Base-by-base conservation (phyloP, 1,139 yeast genomes). In the Tardiomyces depauwii region DNA sequence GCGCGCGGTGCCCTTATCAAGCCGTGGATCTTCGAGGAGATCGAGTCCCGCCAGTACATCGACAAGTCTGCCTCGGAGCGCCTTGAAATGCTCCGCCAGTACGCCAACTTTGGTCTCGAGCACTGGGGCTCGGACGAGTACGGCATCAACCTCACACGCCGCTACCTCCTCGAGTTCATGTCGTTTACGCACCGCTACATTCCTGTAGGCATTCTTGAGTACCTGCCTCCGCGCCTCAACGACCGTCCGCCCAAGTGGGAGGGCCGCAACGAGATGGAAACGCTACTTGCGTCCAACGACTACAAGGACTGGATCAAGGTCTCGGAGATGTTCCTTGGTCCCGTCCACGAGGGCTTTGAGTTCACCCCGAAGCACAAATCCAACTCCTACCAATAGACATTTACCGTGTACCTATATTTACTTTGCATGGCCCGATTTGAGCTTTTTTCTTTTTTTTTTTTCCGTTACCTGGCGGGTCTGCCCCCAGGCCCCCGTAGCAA, bases 81-180 rank as follows among this genome's bases (percentile, higher is more conserved):
- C 64, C 73, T 91, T 49, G 94, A 81, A 30, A 77, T 82, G 46
- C 66, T 89, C 56, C 71, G 72, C 52, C 74, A 73, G 46, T 91
- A 80, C 61, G 78, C 94, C 13, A 68, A 80, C 48, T 85, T 70
- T 61, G 97, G 98, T 0, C 72, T 91, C 54, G 89, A 88, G 57
- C 98, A 93, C 66, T 93, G 98, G 97, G 98, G 99, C 2, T 76
- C 95, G 0, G 99, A 91, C 60, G 96, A 87, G 57, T 89, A 82
- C 63, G 99, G 98, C 40, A 77, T 91, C 49, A 83, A 86, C 48
- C 78, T 78, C 54, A 82, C 95, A 9, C 79, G 99, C 64, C 73
- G 98, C 57, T 93, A 79, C 65, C 71, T 91, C 74, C 89, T 97
- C 68, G 99, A 91, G 65, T 91, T 88, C 65, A 71, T 93, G 62